Percentiles rank a stretch among this genome's conserved stretches.
phyloP scores from a whole-genome alignment of 768 basidiomycete species.

The Chalciporus chontae region DNA sequence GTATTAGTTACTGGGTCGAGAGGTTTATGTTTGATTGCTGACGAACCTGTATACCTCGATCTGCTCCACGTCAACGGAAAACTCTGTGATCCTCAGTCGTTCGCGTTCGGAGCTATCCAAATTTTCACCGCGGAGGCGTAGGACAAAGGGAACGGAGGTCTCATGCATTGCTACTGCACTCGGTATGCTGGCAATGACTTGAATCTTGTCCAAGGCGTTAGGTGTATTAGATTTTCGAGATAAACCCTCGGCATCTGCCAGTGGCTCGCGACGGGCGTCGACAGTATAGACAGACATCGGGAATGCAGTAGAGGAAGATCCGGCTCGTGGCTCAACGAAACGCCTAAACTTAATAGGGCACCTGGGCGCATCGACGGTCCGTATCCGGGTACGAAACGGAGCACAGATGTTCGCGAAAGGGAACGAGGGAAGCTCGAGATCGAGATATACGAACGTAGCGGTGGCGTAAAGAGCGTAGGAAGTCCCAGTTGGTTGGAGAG shows the following conservation, averaged over 20 bases:
- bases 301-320: conserved; percentile 25
- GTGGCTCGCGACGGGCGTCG: conserved; percentile 32
- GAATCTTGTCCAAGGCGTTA: conserved; percentile 57
- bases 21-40: neutral
- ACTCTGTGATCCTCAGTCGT: conserved; percentile 52
- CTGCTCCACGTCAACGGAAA: conserved; percentile 59
- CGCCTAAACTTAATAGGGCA: conserved; percentile 49
- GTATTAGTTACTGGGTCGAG: conserved; percentile 7
- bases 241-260: conserved; percentile 9
- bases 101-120: conserved; percentile 47
- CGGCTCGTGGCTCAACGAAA: conserved; percentile 43
- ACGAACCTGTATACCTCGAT: conserved; percentile 64
- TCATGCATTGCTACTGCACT: conserved; percentile 46
- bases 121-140: conserved; percentile 59
- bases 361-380: conserved; percentile 38
- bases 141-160: conserved; percentile 46
- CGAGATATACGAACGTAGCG: conserved; percentile 52
- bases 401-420: conserved; percentile 54
- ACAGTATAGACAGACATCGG: conserved; percentile 43
- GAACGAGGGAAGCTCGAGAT: conserved; percentile 41
- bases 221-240: conserved; percentile 39
- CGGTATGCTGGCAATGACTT: conserved; percentile 63
- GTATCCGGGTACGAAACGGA: conserved; percentile 47
- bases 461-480: conserved; percentile 66
- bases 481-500: conserved; percentile 48